phyloP scores from a whole-genome alignment of 176 grass and related monocot genomes.

The Elaeis guineensis region DNA sequence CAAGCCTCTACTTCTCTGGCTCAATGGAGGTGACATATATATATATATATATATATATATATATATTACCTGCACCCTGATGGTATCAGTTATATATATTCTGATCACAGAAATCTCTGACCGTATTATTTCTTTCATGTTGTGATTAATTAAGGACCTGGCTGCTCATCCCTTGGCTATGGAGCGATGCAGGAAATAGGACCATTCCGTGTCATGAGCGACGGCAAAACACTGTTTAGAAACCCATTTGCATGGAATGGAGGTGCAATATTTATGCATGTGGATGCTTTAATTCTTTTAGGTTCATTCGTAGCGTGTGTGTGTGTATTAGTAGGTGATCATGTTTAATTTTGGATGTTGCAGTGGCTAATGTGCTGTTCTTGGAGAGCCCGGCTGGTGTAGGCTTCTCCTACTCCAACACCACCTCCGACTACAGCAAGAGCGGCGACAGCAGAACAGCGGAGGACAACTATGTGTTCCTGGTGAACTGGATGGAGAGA shows the following conservation, averaged over 20 bases:
- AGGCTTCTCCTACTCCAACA: conserved; percentile 95
- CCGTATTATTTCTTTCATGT: neutral
- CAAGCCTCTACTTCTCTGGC: conserved; percentile 77
- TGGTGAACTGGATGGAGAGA: conserved; percentile 59
- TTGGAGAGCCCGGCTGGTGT: conserved; percentile 89
- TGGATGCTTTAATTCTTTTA: no score
- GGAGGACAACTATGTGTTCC: conserved; percentile 45
- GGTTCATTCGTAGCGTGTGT: neutral
- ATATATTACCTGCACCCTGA: neutral
- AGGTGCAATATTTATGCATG: conserved; percentile 23
- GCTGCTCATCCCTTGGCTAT: conserved; percentile 84
- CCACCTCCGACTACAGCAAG: conserved; percentile 55
- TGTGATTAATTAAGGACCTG: conserved; percentile 27
- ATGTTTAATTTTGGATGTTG: neutral
- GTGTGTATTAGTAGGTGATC: no score
- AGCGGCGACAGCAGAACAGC: conserved; percentile 56
- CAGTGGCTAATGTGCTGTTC: conserved; percentile 80
- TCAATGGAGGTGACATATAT: conserved; percentile 50
- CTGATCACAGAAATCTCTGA: neutral
- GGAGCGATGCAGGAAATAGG: conserved; percentile 92
- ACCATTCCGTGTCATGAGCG: conserved; percentile 81
- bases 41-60: no score
- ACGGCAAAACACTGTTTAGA: conserved; percentile 61
- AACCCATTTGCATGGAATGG: conserved; percentile 83
- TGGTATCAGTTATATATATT: neutral